Evolutionary conservation across 1,284 basidiomycete species (phyloP).

Genomic region (Malassezia slooffiae): DNA sequence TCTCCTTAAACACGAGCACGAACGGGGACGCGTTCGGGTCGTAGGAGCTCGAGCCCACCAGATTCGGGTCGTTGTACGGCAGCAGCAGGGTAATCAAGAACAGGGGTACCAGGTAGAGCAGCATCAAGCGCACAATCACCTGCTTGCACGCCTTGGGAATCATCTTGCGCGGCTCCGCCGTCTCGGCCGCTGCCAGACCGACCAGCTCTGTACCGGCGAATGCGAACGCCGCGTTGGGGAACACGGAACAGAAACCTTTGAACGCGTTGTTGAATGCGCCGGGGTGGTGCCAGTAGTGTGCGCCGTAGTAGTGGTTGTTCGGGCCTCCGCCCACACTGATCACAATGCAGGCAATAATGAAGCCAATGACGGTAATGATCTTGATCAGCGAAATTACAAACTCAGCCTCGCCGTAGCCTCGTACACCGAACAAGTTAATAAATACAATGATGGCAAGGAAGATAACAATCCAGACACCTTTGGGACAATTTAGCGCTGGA

Average conservation of each 20-base stretch:
- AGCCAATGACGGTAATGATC: slow-evolving; percentile 35
- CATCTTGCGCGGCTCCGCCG: slow-evolving; percentile 50
- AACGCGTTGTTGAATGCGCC: slow-evolving; percentile 43
- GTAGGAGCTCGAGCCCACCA: slow-evolving; percentile 25
- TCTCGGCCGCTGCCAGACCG: slow-evolving; percentile 60
- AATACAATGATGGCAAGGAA: slow-evolving; percentile 29
- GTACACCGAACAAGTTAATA: slow-evolving; percentile 45
- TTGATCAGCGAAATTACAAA: slow-evolving; percentile 39
- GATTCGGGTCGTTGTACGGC: slow-evolving; percentile 38
- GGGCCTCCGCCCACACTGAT: slow-evolving; percentile 38
- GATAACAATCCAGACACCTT: slow-evolving; percentile 31
- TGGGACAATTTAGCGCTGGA: slow-evolving; percentile 19
- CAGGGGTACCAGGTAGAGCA: slow-evolving; percentile 54
- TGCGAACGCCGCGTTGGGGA: slow-evolving; percentile 40
- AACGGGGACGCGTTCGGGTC: slow-evolving; percentile 51
- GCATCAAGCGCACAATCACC: slow-evolving; percentile 49
- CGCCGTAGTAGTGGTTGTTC: slow-evolving; percentile 27
- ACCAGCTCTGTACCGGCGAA: slow-evolving; percentile 51
- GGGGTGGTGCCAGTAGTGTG: slow-evolving; percentile 32
- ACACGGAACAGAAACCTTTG: slow-evolving; percentile 42
- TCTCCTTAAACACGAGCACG: slow-evolving; percentile 50
- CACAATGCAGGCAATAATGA: slow-evolving; percentile 38
- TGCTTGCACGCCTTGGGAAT: slow-evolving; percentile 51
- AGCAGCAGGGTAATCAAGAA: slow-evolving; percentile 54
- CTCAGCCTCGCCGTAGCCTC: slow-evolving; percentile 42